A percentile compares a stretch with the other conserved stretches of the same genome.
Conservation (phyloP, 257 asterid genomes). For the Echites panduratus region DNA sequence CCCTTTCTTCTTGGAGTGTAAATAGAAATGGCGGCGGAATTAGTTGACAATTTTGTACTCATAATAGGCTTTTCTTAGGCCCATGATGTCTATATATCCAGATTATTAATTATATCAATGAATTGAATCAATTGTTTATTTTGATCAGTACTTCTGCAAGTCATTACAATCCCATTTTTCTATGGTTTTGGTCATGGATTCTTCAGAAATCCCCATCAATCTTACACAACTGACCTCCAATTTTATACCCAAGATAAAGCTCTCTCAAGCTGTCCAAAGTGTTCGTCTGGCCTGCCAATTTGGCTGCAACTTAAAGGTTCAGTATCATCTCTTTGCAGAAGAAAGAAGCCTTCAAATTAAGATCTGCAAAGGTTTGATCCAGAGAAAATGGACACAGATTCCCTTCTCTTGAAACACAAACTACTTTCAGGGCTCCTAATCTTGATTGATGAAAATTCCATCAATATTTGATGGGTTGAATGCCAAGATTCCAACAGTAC, state of each 20-base stretch:
- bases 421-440: no score
- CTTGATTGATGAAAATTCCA: neutral
- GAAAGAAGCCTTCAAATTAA: no score
- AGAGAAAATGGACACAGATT: no score
- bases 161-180: neutral
- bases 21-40: conserved; percentile 18
- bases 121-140: conserved; percentile 7
- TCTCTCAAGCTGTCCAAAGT: neutral
- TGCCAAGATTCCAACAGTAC: neutral
- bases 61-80: conserved; percentile 9
- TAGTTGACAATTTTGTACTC: conserved; percentile 28
- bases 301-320: neutral
- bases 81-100: conserved; percentile 13
- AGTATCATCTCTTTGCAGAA: no score
- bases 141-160: neutral
- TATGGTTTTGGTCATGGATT: neutral
- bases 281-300: neutral
- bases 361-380: no score
- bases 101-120: neutral
- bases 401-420: neutral
- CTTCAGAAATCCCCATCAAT: neutral
- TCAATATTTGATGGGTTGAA: no score
- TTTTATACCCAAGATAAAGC: neutral
- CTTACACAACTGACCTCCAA: neutral
- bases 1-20: conserved; percentile 27